Evolutionary conservation across 1,139 yeast genomes (phyloP), one percentile per base, ranked within the genome.

Genomic region (Blastobotrys malaysiensis): DNA sequence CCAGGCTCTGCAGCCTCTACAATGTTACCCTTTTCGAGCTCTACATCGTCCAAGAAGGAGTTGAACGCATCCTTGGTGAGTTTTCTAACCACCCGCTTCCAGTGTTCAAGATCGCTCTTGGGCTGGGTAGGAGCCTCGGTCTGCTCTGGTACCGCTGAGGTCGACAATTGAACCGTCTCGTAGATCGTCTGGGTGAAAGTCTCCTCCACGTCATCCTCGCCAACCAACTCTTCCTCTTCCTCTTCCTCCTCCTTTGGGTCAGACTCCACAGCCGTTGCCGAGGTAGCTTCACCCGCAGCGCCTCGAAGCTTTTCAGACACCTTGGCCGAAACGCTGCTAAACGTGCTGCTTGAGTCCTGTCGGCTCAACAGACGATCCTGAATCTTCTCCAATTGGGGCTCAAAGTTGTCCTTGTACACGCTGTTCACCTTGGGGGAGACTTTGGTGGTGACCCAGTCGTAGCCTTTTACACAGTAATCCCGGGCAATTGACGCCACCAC

Each of bases 41-140:
- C 72, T 52, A 59, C 68, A 61, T 63, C 72, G 55, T 59, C 69
- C 59, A 57, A 64, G 59, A 55, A 70, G 46, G 62, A 64, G 52
- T 53, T 66, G 58, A 61, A 64, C 43, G 66, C 70, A 47, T 65
- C 72, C 52, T 59, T 61, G 47, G 63, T 65, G 24, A 65, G 69
- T 54, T 59, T 61, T 45, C 61, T 66, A 43, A 67, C 69, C 55
- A 67, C 52, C n/a, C 54, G 49, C 46, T 61, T 63, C 70, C 70
- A 67, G 36, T 60, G 57, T 24, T 50, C 53, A 2, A 64, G 55
- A 44, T 57, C 59, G 24, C 46, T 43, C 26, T 19, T 19, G 19
- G 16, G 24, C 46, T 43, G 46, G 14, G 26, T 14, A 11, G 46
- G 31, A 18, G 45, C 26, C 18, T 31, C 16, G n/a, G 39, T 31